Evolutionary conservation across 148 eudicot species (phyloP).

Genomic region (Agrostemma githago): DNA sequence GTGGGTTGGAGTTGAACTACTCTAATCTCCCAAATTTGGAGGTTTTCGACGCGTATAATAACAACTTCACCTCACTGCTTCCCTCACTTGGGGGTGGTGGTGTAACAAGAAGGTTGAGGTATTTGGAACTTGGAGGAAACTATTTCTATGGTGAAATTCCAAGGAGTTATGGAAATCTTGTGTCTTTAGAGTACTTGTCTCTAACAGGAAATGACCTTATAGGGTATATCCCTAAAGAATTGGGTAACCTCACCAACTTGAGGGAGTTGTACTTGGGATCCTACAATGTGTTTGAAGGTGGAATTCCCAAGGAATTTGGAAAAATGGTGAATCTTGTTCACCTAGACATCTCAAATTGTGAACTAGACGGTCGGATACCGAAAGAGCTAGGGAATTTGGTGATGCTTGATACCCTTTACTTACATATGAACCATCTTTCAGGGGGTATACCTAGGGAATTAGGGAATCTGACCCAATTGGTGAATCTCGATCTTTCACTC

Average conservation of each 20-base stretch:
- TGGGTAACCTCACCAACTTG: conserved; percentile 75
- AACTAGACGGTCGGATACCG: conserved; percentile 63
- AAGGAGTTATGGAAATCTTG: conserved; percentile 39
- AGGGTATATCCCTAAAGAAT: conserved; percentile 69
- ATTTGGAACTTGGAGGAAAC: conserved; percentile 87
- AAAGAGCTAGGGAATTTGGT: conserved; percentile 59
- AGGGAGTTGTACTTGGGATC: conserved; percentile 63
- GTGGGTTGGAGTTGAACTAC: conserved; percentile 50
- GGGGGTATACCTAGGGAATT: conserved; percentile 69
- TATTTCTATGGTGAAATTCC: conserved; percentile 70
- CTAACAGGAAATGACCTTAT: conserved; percentile 64
- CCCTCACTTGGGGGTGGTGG: conserved; percentile 41
- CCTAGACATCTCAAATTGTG: conserved; percentile 65
- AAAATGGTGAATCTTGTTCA: conserved; percentile 58
- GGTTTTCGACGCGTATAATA: conserved; percentile 71
- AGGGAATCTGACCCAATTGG: conserved; percentile 60
- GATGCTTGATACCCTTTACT: conserved; percentile 53
- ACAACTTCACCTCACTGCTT: conserved; percentile 58
- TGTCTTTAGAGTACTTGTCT: conserved; percentile 49
- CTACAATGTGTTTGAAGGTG: conserved; percentile 66
- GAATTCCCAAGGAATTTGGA: conserved; percentile 73
- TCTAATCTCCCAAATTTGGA: conserved; percentile 41
- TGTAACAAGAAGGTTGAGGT: conserved; percentile 44
- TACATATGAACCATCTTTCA: conserved; percentile 56
- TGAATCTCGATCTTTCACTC: conserved; percentile 67